These are phyloP conservation scores for Monilinia laxa DNA, from an alignment of 2,329 filamentous ascomycete species.

Conservation along the genomic window DNA sequence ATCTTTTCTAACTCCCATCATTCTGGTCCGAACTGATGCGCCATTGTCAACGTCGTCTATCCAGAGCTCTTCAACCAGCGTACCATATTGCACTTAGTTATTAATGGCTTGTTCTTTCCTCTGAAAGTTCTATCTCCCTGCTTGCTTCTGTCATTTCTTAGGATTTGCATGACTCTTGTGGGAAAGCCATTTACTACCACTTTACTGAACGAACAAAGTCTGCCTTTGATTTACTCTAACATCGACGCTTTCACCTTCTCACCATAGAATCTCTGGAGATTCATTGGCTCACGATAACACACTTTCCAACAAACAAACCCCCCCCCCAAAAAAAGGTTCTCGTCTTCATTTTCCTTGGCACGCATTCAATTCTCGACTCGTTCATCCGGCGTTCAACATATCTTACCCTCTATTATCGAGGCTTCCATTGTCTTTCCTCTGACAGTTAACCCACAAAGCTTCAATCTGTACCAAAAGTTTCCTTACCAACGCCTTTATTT, in stretches of 20 bases:
- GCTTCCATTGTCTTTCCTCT: background rate
- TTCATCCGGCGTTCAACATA: constrained; percentile 14
- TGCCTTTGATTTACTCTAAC: background rate
- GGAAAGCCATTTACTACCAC: constrained; percentile 13
- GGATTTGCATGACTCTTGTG: constrained; percentile 22
- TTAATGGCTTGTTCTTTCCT: constrained; percentile 7
- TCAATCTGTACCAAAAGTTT: constrained; percentile 8
- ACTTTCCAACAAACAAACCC: background rate
- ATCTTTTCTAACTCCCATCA: constrained; percentile 14
- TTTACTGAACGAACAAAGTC: background rate
- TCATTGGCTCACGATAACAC: background rate
- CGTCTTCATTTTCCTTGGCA: constrained; percentile 5
- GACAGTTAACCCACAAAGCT: background rate
- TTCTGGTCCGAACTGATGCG: constrained; percentile 9
- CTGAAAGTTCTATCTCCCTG: background rate
- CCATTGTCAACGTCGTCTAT: constrained; percentile 13
- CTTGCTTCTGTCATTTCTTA: constrained; percentile 6
- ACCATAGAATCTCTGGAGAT: constrained; percentile 7
- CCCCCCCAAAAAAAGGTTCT: constrained; percentile 1
- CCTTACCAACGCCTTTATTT: constrained; percentile 8
- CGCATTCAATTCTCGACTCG: constrained; percentile 6
- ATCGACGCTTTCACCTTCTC: background rate
- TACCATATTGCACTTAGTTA: constrained; percentile 11
- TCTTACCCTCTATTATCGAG: background rate
- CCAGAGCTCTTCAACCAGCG: constrained; percentile 12